Evolutionary conservation across 2,329 filamentous ascomycete species (phyloP).

Genomic region (Tolypocladium ophioglossoides): DNA sequence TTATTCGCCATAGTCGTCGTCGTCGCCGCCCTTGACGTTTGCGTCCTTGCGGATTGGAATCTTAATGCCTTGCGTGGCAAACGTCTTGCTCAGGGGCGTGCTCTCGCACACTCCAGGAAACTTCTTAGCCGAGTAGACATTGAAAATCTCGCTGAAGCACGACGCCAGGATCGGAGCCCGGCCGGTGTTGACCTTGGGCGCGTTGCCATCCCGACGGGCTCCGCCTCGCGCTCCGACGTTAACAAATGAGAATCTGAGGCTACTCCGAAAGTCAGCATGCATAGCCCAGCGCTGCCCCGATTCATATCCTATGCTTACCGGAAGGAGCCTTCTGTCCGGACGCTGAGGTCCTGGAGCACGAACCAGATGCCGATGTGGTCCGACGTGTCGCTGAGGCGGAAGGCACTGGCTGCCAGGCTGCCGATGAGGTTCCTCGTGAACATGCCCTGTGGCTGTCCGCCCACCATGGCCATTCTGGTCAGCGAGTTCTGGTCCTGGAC

Average conservation of each 20-base stretch:
- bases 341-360: conserved; percentile 87
- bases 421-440: conserved; percentile 94
- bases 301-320: conserved; percentile 41
- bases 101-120: conserved; percentile 96
- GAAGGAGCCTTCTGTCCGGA: conserved; percentile 85
- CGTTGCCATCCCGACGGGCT: conserved; percentile 26
- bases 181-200: conserved; percentile 53
- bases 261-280: conserved; percentile 18
- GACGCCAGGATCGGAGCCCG: conserved; percentile 75
- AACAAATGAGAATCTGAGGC: conserved; percentile 64
- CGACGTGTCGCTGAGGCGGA: conserved; percentile 66
- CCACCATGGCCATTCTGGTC: conserved; percentile 23
- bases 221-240: conserved; percentile 55
- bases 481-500: conserved; percentile 18
- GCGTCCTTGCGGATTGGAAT: conserved; percentile 92
- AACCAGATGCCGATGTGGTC: conserved; percentile 92
- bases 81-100: conserved; percentile 81
- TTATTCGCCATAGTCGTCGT: conserved; percentile 34
- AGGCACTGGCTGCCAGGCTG: conserved; percentile 80
- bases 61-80: conserved; percentile 90
- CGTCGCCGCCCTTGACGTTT: conserved; percentile 38
- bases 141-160: conserved; percentile 80
- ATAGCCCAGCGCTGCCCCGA: not conserved
- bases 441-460: conserved; percentile 61
- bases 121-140: conserved; percentile 94